Base-by-base conservation (phyloP, 352 stramenopile genomes). In the Aphanomyces invadans region DNA sequence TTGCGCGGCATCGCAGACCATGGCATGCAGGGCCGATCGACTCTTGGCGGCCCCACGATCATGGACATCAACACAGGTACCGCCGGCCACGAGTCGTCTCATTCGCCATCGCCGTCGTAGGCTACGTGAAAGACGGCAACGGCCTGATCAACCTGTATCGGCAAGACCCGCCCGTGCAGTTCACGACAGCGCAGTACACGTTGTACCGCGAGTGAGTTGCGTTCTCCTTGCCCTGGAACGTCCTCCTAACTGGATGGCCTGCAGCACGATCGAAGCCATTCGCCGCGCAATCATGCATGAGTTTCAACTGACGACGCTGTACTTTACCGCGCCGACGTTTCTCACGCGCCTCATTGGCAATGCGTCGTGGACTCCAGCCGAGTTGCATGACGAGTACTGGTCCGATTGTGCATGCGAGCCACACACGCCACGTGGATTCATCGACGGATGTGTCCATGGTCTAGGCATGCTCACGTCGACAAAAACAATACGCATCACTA, bases 401-500 rank as follows among this genome's bases (percentile, higher is more conserved):
- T 90, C 71, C 51, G 66, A 31, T 17, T 19, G 12, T 23, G 17
- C 29, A 56, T 61, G 45, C 15, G 0, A 26, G n/a, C n/a, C n/a
- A n/a, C n/a, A n/a, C n/a, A n/a, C n/a, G n/a, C n/a, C n/a, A n/a
- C n/a, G n/a, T n/a, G n/a, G n/a, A n/a, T n/a, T n/a, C n/a, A n/a
- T n/a, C n/a, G n/a, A n/a, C n/a, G n/a, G n/a, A n/a, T n/a, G n/a
- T n/a, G n/a, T n/a, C n/a, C n/a, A n/a, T n/a, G n/a, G n/a, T n/a
- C n/a, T 33, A 92, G 81, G 83, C 86, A 96, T 68, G 76, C 81
- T 21, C 90, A 97, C 51, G 84, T 96, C 33, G 90, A 97, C 76
- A 95, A 96, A 76, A 82, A 95, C 62, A 97, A 97, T 74, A 97
- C 90, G 1, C 76, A 75, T n/a, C 90, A 97, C 71, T 97, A 97